A percentile compares a stretch with the other conserved stretches of the same genome.
These are phyloP conservation scores for Thraustochytrium sp. DNA, from an alignment of 352 stramenopile species.

Conservation along the genomic window DNA sequence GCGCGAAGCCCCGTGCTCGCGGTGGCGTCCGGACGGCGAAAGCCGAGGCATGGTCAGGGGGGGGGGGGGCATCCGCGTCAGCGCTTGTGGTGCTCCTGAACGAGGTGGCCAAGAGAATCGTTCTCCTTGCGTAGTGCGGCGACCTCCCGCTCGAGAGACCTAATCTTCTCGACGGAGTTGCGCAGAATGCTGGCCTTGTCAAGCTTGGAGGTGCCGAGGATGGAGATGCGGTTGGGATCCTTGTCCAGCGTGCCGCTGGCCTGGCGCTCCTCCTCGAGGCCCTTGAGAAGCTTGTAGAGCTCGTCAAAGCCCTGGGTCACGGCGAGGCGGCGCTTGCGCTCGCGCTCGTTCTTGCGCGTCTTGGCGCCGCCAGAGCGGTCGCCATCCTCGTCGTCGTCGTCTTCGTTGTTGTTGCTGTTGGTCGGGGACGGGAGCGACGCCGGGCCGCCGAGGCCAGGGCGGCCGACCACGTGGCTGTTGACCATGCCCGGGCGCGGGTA, in stretches of 20 bases:
- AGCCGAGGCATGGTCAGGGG: too few species aligned
- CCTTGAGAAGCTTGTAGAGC: conserved; percentile 20
- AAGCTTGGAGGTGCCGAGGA: conserved; percentile 6
- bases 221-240: background rate
- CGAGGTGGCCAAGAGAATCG: background rate
- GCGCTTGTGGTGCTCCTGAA: conserved; percentile 9
- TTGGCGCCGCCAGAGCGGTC: conserved; percentile 16
- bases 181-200: conserved; percentile 36
- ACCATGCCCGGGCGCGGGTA: background rate
- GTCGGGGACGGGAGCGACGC: background rate
- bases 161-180: conserved; percentile 33
- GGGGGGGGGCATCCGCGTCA: too few species aligned
- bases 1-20: too few species aligned
- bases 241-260: background rate
- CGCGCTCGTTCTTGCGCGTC: conserved; percentile 33
- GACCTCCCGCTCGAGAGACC: conserved; percentile 2
- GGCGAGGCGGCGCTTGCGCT: conserved; percentile 33
- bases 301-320: conserved; percentile 39
- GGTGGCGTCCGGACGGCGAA: too few species aligned
- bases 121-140: conserved; percentile 4
- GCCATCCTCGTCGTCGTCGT: background rate
- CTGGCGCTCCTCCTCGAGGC: conserved; percentile 20
- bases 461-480: background rate
- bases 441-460: background rate
- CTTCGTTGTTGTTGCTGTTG: background rate